These are phyloP conservation scores for Articulospora tetracladia DNA, from an alignment of 495 filamentous ascomycete species.

Conservation along the genomic window DNA sequence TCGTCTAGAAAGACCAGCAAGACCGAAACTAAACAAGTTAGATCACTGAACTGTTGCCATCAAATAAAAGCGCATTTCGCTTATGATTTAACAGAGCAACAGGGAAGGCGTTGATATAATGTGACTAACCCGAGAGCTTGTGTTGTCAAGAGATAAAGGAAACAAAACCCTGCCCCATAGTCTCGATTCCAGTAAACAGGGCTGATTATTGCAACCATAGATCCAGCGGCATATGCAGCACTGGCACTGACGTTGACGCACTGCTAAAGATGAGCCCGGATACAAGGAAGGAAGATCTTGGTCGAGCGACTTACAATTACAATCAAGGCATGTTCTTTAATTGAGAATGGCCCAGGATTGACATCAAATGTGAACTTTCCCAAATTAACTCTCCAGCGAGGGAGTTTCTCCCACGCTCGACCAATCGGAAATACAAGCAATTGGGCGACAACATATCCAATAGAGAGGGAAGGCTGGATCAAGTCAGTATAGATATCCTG, in stretches of 20 bases:
- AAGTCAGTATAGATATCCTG: neutral
- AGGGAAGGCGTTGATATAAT: conserved; percentile 49
- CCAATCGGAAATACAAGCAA: neutral
- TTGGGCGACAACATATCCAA: conserved; percentile 20
- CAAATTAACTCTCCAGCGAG: conserved; percentile 40
- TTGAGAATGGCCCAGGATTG: conserved; percentile 72
- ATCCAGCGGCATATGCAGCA: conserved; percentile 40
- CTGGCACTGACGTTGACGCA: conserved; percentile 22
- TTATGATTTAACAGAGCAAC: conserved; percentile 26
- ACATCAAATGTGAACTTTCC: conserved; percentile 47
- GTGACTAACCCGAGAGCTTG: neutral
- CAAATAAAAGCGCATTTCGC: too few relatives aligned
- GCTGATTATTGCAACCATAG: conserved; percentile 41
- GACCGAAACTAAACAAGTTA: conserved; percentile 67
- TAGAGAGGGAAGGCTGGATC: conserved; percentile 32
- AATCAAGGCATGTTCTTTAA: conserved; percentile 75
- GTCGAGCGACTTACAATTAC: too few relatives aligned
- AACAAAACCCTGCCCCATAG: conserved; percentile 33
- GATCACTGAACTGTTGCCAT: conserved; percentile 34
- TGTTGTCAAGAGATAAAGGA: conserved; percentile 1
- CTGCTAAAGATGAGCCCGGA: too few relatives aligned
- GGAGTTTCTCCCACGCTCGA: neutral
- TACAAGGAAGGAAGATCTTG: conserved; percentile 49
- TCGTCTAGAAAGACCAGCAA: conserved; percentile 63
- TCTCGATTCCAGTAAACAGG: conserved; percentile 66